Evolutionary conservation across 2,329 filamentous ascomycete species (phyloP).

Genomic region (Penicillium sp.): DNA sequence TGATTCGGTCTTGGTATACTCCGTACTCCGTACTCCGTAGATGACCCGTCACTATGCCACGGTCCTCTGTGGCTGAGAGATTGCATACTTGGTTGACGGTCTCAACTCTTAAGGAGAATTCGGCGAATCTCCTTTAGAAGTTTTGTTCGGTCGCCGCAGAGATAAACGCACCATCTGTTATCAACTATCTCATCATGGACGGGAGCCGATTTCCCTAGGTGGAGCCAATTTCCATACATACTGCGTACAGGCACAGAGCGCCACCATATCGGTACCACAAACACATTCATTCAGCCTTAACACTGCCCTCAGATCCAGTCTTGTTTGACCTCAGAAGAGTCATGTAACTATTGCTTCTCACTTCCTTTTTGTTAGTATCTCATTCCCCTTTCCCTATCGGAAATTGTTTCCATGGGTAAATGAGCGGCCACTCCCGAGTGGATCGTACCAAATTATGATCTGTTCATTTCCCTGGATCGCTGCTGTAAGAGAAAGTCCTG

Average conservation of each 20-base stretch:
- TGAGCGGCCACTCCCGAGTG: conserved; percentile 17
- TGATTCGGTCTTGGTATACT: neutral
- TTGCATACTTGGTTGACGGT: conserved; percentile 1
- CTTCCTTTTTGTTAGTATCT: neutral
- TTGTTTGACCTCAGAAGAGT: no score
- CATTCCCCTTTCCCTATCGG: neutral
- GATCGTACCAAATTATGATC: conserved; percentile 1
- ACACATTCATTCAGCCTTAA: neutral
- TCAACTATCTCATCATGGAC: neutral
- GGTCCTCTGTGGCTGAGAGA: conserved; percentile 1
- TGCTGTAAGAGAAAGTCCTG: neutral
- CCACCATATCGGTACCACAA: neutral
- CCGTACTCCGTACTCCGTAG: no score
- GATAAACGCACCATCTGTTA: neutral
- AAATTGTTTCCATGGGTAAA: conserved; percentile 9
- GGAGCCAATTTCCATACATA: conserved; percentile 1
- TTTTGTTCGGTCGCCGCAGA: neutral
- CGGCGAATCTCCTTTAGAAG: neutral
- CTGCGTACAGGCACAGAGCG: neutral
- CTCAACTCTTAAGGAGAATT: conserved; percentile 1
- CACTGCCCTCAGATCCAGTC: no score
- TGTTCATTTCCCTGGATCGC: neutral
- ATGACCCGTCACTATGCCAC: neutral
- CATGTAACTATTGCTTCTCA: neutral
- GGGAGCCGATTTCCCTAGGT: conserved; percentile 3